Percentiles rank a stretch among this genome's conserved stretches.
Conservation (phyloP, 371 early-diverging fungal species). For the Syncephalis plumigaleata region DNA sequence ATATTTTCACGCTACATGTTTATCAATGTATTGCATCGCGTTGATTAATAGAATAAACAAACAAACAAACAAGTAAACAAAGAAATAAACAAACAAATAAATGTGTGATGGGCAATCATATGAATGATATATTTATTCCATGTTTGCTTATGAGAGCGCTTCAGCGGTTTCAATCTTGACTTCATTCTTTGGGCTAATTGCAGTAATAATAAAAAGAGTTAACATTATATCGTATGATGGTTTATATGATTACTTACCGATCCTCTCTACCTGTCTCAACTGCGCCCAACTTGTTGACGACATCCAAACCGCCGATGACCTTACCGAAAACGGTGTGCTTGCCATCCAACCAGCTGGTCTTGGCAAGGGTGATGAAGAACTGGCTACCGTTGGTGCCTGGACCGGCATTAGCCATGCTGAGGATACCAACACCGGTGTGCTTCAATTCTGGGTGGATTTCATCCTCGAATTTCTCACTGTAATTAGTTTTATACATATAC, state of each 20-base stretch:
- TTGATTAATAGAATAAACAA: slow-evolving; percentile 8
- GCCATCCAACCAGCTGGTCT: slow-evolving; percentile 62
- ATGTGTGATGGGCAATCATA: too few relatives aligned
- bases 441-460: slow-evolving; percentile 50
- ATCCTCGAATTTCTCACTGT: slow-evolving; percentile 52
- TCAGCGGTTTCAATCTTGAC: too few relatives aligned
- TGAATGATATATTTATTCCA: too few relatives aligned
- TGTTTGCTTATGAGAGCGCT: too few relatives aligned
- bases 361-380: slow-evolving; percentile 48
- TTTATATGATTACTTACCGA: too few relatives aligned
- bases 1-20: slow-evolving; percentile 90
- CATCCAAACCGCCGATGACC: slow-evolving; percentile 40
- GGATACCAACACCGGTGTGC: slow-evolving; percentile 63
- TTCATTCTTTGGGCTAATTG: too few relatives aligned
- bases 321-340: slow-evolving; percentile 32
- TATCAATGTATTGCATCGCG: slow-evolving; percentile 42
- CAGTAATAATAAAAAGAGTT: too few relatives aligned
- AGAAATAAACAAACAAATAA: too few relatives aligned
- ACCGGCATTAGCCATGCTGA: slow-evolving; percentile 79
- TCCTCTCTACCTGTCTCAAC: slow-evolving; percentile 44
- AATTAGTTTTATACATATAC: slow-evolving; percentile 3
- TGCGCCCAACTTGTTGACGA: slow-evolving; percentile 48
- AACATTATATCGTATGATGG: too few relatives aligned
- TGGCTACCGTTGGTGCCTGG: slow-evolving; percentile 73
- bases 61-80: too few relatives aligned